These are phyloP conservation scores for Uronychia setigera DNA, from an alignment of 73 alveolate species.

Conservation along the genomic window DNA sequence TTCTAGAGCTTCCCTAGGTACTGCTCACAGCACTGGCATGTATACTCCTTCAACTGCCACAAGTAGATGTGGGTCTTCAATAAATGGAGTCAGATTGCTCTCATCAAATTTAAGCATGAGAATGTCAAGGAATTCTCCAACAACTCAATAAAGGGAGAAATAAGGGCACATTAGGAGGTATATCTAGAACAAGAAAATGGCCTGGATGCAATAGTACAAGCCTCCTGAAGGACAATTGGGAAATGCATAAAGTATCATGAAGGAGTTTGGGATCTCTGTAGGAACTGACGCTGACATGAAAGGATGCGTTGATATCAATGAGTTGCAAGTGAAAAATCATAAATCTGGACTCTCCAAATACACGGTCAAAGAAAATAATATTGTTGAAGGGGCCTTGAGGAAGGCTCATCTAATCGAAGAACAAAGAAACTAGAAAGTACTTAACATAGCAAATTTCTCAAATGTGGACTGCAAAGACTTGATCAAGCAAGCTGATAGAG, in stretches of 20 bases:
- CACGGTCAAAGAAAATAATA: not conserved
- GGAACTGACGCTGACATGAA: not conserved
- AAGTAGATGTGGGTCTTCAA: not conserved
- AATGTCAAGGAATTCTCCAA: not conserved
- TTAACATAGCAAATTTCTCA: not conserved
- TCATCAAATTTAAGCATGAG: not conserved
- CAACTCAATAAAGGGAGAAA: not conserved
- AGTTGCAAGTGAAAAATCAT: not conserved
- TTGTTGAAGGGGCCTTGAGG: not conserved
- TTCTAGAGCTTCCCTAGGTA: not conserved
- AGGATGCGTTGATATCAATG: not conserved
- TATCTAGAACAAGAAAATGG: not conserved
- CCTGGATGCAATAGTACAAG: not conserved
- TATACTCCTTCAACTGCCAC: slow-evolving; percentile 1
- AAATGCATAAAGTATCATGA: no score
- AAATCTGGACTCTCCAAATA: not conserved
- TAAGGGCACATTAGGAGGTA: not conserved
- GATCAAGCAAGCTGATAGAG: slow-evolving; percentile 2
- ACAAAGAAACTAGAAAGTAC: not conserved
- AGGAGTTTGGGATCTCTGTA: not conserved
- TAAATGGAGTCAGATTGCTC: not conserved
- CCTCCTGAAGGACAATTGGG: no score
- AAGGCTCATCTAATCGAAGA: not conserved
- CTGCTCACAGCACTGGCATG: slow-evolving; percentile 2
- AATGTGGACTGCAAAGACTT: not conserved